Base-by-base conservation (phyloP, 495 filamentous ascomycete species). In the Hypoxylon cercidicola region DNA sequence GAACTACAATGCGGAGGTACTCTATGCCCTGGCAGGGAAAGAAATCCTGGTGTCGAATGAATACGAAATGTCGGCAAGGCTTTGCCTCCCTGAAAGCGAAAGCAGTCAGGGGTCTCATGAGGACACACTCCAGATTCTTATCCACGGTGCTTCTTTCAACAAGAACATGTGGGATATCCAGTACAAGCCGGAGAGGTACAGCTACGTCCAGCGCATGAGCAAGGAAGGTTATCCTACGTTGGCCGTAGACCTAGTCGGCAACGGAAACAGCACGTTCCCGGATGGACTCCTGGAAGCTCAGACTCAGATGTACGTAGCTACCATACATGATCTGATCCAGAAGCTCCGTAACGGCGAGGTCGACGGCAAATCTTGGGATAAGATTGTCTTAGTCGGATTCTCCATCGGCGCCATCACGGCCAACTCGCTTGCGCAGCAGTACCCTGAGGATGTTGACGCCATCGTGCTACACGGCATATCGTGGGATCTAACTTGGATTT, bases 261-360 rank as follows among this genome's bases (percentile, higher is more conserved):
- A 25, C 48, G 66, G 62, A 19, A 70, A 64, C 44, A 70, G 66
- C 53, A 60, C 66, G 15, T 56, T 60, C 45, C 71, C 53, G 11
- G 58, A 72, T 28, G 62, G 58, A 20, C 23, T 34, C 12, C 46
- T 49, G 0, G 46, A 49, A 25, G 56, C 62, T 7, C 66, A 73
- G 46, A 62, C 57, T 13, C 69, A 72, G 46, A 68, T 55, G 53
- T 67, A 73, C 19, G 65, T 72, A 18, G 65, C 60, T 35, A 72
- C 70, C 18, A 46, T 67, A 4, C 62, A 72, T 21, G 47, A 73
- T 19, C 13, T 66, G 7, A 65, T 72, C 55, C 50, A 66, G 56
- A 62, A 60, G 10, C 47, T 71, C 21, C 58, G 67, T 43, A 44
- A 34, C 6, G 62, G 69, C 9, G 43, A 45, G 9, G 59, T 65